Evolutionary conservation across 305 asterid genomes (phyloP).

Genomic region (Fraxinus sp.): DNA sequence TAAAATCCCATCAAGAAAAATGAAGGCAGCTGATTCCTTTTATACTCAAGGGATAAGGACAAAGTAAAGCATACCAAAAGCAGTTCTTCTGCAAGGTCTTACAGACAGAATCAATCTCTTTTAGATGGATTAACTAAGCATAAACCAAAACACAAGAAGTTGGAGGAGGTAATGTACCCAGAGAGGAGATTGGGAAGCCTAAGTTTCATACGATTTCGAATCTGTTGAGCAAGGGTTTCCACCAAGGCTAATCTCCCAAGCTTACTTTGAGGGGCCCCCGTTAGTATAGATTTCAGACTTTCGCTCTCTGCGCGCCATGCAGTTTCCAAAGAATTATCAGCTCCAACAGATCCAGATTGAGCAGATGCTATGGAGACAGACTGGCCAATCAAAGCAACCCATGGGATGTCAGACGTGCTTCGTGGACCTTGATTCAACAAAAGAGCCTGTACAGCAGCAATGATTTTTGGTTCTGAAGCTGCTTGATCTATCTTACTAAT

Average conservation of each 20-base stretch:
- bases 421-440: constrained; percentile 91
- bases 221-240: constrained; percentile 92
- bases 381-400: constrained; percentile 99
- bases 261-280: constrained; percentile 94
- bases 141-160: constrained; percentile 18
- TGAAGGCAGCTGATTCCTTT: background rate
- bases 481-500: constrained; percentile 97
- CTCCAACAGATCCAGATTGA: constrained; percentile 80
- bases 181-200: constrained; percentile 93
- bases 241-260: constrained; percentile 96
- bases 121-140: constrained; percentile 9
- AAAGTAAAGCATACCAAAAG: background rate
- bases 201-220: constrained; percentile 82
- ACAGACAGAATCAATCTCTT: constrained; percentile 7
- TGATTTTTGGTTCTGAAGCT: constrained; percentile 83
- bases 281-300: constrained; percentile 83
- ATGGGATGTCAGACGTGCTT: constrained; percentile 88
- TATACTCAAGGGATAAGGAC: constrained; percentile 1
- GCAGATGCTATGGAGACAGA: constrained; percentile 94
- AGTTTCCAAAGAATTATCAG: constrained; percentile 91
- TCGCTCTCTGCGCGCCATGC: constrained; percentile 99
- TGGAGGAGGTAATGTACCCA: constrained; percentile 54
- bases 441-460: constrained; percentile 98
- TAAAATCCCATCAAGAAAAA: background rate
- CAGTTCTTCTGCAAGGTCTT: background rate